Evolutionary conservation across 768 basidiomycete species (phyloP), one percentile per base, ranked within the genome.

Genomic region (Leccinum uliginosum): DNA sequence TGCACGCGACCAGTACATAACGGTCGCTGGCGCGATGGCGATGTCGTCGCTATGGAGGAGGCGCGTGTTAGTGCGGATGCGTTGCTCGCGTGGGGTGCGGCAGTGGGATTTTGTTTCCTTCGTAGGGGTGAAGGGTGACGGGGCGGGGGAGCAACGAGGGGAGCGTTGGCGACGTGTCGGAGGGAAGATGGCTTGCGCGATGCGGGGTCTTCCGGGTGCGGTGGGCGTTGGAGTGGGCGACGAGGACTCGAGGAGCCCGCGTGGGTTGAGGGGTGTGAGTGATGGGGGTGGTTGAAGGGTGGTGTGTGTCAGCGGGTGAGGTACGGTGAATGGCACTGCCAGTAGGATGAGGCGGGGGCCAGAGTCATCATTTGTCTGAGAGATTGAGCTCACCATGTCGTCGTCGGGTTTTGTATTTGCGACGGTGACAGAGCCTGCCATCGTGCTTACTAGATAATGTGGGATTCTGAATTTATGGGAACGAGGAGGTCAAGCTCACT

Each of bases 1-100:
- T 0, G 91, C 91, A 53, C 80, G 79, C 66, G 87, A 88, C 91
- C 91, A 93, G 69, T 93, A 86, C 86, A 92, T 90, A 35, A 80
- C 75, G 1, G 90, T 89, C 50, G 87, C 82, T 1, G 91, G 84
- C 0, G 83, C 85, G 32, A 75, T 74, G 51, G 80, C 76, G 6
- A 76, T 82, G 43, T 87, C 79, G 65, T 80, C 79, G 51, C 78
- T 81, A 61, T 87, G 80, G 1, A 86, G 84, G 11, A 90, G 67
- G 21, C 79, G 80, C 2, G 89, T 88, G 6, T 71, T 80, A 19
- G 71, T 70, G 12, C 81, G 76, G n/a, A 73, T 62, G 38, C 74
- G 77, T 27, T 67, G 75, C 56, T 73, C 62, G 15, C 71, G 64
- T 0, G 19, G 7, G 29, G 0, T 9, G 19, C 64, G 66, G n/a